Conservation (phyloP, 2,329 filamentous ascomycete species). For the Aspergillus ochraceoroseus region DNA sequence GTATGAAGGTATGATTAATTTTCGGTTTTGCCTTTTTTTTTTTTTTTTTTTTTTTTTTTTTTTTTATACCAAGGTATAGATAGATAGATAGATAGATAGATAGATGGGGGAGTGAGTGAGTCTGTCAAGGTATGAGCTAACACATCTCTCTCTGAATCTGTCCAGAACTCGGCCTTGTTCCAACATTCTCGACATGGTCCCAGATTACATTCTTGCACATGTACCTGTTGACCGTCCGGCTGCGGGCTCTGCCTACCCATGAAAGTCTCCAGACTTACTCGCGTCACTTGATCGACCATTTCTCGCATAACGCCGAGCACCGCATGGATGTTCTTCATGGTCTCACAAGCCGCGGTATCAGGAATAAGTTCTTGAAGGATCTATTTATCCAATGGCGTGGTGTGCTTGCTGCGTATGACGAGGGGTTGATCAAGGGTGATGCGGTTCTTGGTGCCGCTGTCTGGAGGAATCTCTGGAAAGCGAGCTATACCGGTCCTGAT, state of each 20-base stretch:
- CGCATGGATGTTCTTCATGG: conserved; percentile 57
- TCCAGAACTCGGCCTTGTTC: conserved; percentile 71
- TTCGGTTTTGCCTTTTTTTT: too few species aligned
- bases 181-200: conserved; percentile 93
- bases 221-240: conserved; percentile 78
- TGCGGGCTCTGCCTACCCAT: conserved; percentile 67
- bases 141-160: too few species aligned
- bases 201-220: conserved; percentile 96
- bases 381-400: conserved; percentile 92
- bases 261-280: conserved; percentile 71
- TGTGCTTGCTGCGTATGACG: conserved; percentile 62
- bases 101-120: too few species aligned
- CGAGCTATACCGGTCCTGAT: conserved; percentile 44
- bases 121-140: too few species aligned
- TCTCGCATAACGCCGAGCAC: conserved; percentile 63
- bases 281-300: conserved; percentile 88
- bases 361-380: conserved; percentile 69
- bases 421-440: conserved; percentile 46
- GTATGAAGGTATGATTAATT: conserved; percentile 85
- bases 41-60: conserved; percentile 28
- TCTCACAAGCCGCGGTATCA: conserved; percentile 50
- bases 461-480: conserved; percentile 92
- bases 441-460: conserved; percentile 59
- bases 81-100: too few species aligned
- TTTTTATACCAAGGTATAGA: background rate